Conservation (phyloP, 2,329 filamentous ascomycete genomes). For the Talaromyces pinophilus region DNA sequence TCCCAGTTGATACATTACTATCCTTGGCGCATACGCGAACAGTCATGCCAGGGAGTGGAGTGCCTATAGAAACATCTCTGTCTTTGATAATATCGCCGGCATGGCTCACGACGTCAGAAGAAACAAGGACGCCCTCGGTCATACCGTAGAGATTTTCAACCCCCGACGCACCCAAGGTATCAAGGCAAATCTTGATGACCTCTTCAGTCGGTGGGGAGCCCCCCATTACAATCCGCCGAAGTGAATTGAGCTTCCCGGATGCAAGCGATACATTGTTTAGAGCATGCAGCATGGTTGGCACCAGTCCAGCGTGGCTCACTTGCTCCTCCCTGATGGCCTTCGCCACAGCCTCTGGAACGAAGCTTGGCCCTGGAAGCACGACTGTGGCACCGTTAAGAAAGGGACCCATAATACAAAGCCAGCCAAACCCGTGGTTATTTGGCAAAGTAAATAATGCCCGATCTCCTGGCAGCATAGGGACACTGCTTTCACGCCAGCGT, state of each 20-base stretch:
- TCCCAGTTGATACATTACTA: not conserved
- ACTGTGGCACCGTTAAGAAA: conserved; percentile 5
- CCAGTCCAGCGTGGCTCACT: conserved; percentile 8
- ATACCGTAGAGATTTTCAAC: conserved; percentile 7
- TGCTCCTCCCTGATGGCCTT: conserved; percentile 12
- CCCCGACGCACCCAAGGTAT: conserved; percentile 4
- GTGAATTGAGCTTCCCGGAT: conserved; percentile 5
- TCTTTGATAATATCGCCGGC: conserved; percentile 8
- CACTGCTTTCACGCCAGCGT: conserved; percentile 6
- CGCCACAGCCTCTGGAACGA: conserved; percentile 4
- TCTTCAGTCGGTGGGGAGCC: conserved; percentile 2
- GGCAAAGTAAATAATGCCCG: conserved; percentile 10
- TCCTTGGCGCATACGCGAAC: conserved; percentile 1
- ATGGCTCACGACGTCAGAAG: conserved; percentile 1
- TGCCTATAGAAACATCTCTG: conserved; percentile 5
- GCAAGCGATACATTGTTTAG: conserved; percentile 2
- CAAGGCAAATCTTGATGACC: conserved; percentile 9
- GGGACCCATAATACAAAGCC: conserved; percentile 2
- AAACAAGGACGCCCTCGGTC: not conserved
- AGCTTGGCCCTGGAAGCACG: conserved; percentile 4
- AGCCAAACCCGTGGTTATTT: conserved; percentile 8
- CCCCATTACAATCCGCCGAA: conserved; percentile 1
- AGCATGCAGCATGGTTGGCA: conserved; percentile 8
- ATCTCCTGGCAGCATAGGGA: conserved; percentile 5
- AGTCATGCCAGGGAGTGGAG: not conserved